Evolutionary conservation across 2,329 filamentous ascomycete species (phyloP).

Genomic region (Elsinoe fawcettii): DNA sequence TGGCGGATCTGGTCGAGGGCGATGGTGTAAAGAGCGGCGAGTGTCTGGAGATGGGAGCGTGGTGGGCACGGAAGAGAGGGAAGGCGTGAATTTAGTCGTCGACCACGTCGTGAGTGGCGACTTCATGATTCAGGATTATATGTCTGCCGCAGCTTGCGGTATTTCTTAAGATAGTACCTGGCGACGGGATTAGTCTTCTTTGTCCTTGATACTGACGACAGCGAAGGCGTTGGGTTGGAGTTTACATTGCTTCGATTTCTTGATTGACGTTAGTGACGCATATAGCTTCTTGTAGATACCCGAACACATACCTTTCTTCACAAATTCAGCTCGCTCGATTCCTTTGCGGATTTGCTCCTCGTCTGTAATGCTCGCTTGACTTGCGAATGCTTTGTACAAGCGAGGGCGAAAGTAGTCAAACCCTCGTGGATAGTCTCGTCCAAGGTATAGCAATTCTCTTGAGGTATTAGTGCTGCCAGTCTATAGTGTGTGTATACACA

Average conservation of each 20-base stretch:
- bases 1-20: slow-evolving; percentile 71
- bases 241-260: slow-evolving; percentile 86
- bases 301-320: slow-evolving; percentile 66
- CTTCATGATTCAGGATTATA: slow-evolving; percentile 8
- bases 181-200: slow-evolving; percentile 10
- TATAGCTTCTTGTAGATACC: neutral
- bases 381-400: slow-evolving; percentile 76
- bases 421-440: slow-evolving; percentile 78
- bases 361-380: slow-evolving; percentile 61
- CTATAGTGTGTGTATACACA: neutral
- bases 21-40: slow-evolving; percentile 70
- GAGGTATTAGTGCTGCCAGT: neutral
- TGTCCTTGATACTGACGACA: slow-evolving; percentile 20
- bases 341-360: slow-evolving; percentile 67
- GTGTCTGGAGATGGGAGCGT: slow-evolving; percentile 63
- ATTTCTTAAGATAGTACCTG: slow-evolving; percentile 15
- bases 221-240: slow-evolving; percentile 35
- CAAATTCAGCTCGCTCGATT: slow-evolving; percentile 73
- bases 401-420: slow-evolving; percentile 74
- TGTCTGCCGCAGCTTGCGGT: slow-evolving; percentile 2
- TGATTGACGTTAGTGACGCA: neutral
- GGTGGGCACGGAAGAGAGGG: slow-evolving; percentile 51
- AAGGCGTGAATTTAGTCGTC: neutral
- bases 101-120: neutral
- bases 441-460: slow-evolving; percentile 73